Conservation (phyloP, 768 basidiomycete genomes). For the Xanthoconium purpureum region DNA sequence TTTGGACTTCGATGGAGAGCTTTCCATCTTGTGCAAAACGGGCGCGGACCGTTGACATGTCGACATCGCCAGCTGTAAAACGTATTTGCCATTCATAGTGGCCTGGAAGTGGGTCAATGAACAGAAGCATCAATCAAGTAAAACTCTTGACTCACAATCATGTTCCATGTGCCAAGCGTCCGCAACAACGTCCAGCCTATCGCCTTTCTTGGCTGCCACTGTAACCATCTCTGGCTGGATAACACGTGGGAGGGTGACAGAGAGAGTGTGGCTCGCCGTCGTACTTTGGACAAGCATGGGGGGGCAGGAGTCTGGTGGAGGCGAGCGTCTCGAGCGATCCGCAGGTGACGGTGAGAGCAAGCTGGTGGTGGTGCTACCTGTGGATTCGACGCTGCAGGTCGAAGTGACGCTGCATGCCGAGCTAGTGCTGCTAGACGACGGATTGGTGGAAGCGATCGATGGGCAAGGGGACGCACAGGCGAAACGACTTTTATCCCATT, state of each 20-base stretch:
- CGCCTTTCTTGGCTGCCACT: constrained; percentile 56
- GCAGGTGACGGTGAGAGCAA: constrained; percentile 28
- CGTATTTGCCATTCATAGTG: constrained; percentile 62
- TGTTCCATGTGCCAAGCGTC: constrained; percentile 61
- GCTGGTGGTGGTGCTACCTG: constrained; percentile 12
- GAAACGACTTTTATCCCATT: constrained; percentile 30
- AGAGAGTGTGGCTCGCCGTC: constrained; percentile 40
- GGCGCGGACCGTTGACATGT: constrained; percentile 52
- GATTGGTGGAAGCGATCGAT: constrained; percentile 21
- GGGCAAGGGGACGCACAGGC: constrained; percentile 29
- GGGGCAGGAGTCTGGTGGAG: constrained; percentile 37
- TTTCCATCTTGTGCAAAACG: constrained; percentile 45
- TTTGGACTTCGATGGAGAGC: constrained; percentile 46
- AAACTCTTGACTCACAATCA: constrained; percentile 46
- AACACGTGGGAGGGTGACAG: constrained; percentile 45
- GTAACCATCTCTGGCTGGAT: constrained; percentile 63
- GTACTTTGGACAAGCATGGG: constrained; percentile 45
- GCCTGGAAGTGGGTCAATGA: constrained; percentile 33
- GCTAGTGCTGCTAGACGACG: constrained; percentile 24
- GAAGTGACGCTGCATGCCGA: constrained; percentile 28
- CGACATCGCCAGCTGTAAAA: constrained; percentile 52
- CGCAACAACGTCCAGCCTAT: constrained; percentile 54
- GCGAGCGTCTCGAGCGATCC: constrained; percentile 31
- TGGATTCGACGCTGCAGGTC: constrained; percentile 16
- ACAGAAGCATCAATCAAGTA: neutral